phyloP scores from a whole-genome alignment of 129 eudicot genomes.

The Chrysanthemum seticuspe region DNA sequence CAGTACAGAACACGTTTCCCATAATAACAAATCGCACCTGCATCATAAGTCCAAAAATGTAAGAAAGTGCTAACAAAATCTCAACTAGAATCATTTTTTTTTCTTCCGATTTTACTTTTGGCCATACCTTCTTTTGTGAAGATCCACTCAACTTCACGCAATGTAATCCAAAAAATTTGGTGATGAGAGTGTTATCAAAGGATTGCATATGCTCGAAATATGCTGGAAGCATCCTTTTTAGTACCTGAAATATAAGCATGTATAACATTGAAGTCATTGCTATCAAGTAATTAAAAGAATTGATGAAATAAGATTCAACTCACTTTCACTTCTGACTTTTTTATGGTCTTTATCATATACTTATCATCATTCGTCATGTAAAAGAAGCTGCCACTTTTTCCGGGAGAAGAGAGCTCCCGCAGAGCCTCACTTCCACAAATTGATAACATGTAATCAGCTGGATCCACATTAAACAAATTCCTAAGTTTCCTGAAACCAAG shows the following conservation, averaged over 20 bases:
- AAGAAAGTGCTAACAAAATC: neutral
- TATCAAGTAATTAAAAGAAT: neutral
- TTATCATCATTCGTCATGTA: conserved; percentile 88
- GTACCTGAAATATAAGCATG: conserved; percentile 46
- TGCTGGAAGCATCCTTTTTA: conserved; percentile 85
- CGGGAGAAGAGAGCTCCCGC: conserved; percentile 95
- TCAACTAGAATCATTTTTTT: neutral
- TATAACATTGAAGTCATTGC: conserved; percentile 3
- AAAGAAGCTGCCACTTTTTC: conserved; percentile 97
- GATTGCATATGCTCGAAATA: conserved; percentile 77
- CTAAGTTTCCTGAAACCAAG: conserved; percentile 66
- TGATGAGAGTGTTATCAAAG: conserved; percentile 68
- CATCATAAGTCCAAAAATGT: conserved; percentile 13
- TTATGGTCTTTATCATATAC: conserved; percentile 95
- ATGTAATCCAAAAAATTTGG: conserved; percentile 84
- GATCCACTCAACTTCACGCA: conserved; percentile 88
- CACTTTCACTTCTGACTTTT: conserved; percentile 89
- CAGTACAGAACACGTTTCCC: conserved; percentile 85
- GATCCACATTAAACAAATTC: conserved; percentile 81
- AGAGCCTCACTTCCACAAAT: conserved; percentile 92
- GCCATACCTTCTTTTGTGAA: conserved; percentile 74
- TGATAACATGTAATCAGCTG: conserved; percentile 92
- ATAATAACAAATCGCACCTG: conserved; percentile 91
- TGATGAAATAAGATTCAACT: conserved; percentile 22
- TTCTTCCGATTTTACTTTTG: neutral